phyloP scores from a whole-genome alignment of 2,329 filamentous ascomycete genomes.

The Zymoseptoria pseudotritici region DNA sequence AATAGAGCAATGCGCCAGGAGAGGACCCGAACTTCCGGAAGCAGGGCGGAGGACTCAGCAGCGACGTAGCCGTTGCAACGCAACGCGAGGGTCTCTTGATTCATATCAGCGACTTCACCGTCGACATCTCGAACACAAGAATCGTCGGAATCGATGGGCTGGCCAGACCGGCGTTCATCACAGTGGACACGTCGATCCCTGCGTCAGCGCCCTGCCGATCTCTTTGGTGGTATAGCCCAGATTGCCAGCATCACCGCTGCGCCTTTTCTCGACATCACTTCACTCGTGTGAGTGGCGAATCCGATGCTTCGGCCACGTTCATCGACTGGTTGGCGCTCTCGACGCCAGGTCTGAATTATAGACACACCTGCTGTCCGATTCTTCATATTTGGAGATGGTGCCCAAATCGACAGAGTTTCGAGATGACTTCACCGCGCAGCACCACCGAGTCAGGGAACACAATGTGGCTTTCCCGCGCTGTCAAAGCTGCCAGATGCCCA shows the following conservation, averaged over 20 bases:
- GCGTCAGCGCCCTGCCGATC: not conserved
- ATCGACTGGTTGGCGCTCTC: not conserved
- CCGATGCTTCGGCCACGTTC: not conserved
- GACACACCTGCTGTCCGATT: not conserved
- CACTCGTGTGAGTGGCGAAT: not conserved
- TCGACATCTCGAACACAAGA: not conserved
- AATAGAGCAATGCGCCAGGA: too few species aligned
- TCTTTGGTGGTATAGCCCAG: not conserved
- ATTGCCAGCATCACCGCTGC: not conserved
- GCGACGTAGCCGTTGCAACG: too few species aligned
- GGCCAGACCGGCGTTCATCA: not conserved
- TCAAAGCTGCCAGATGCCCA: not conserved
- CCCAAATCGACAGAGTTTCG: not conserved
- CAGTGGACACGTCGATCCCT: not conserved
- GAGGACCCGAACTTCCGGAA: too few species aligned
- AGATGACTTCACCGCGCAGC: constrained; percentile 1
- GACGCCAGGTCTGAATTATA: not conserved
- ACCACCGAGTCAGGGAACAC: not conserved
- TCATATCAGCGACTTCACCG: too few species aligned
- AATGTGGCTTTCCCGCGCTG: not conserved
- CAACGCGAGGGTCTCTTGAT: too few species aligned
- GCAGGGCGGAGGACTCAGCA: too few species aligned
- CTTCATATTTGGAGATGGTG: not conserved
- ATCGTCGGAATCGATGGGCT: not conserved
- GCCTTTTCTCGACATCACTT: not conserved